Base-by-base conservation (phyloP, 352 stramenopile species). In the Phytopythium delawarense region DNA sequence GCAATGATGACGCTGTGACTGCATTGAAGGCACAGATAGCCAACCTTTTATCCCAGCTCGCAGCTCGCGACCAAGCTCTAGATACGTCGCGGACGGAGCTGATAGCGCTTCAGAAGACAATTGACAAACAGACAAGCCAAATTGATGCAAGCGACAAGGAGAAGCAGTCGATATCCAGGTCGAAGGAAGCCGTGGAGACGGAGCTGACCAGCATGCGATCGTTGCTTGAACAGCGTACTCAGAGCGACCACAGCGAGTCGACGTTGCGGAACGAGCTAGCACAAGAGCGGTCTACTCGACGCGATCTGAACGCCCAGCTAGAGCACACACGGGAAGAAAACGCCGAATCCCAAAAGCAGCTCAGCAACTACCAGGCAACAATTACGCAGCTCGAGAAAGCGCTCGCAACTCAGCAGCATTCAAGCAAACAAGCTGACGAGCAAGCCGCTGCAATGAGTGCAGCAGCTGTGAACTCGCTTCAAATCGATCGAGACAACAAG, bases 371-470 rank as follows among this genome's bases (percentile, higher is more conserved):
- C 20, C 69, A 73, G 44, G 50, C 63, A 34, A 64, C 57, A 9
- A 66, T 76, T 42, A 45, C 44, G 25, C 59, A 62, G 61, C 59
- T 88, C 16, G 63, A 79, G 61, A 62, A 79, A 49, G 70, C 78
- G 21, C 25, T 85, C 39, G 39, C 46, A 1, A 63, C 39, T 32
- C 70, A 73, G 21, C 58, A 52, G 30, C 63, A 73, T 37, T 55
- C 62, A 28, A 62, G 66, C 16, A 49, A 66, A 34, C 59, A 67
- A 1, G 61, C 62, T 18, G 54, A 63, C 15, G 65, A 74, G 15
- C 57, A 67, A 65, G 69, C 71, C n/a, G 61, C 65, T 1, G 65
- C 67, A 28, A 52, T 51, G 32, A 57, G 67, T 18, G 65, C 63
- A 21, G 57, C 63, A 21, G 65, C 66, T 8, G 70, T 71, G 32